Evolutionary conservation across 2,329 filamentous ascomycete genomes (phyloP), one percentile per base, ranked within the genome.

Genomic region (Hymenoscyphus repandus): DNA sequence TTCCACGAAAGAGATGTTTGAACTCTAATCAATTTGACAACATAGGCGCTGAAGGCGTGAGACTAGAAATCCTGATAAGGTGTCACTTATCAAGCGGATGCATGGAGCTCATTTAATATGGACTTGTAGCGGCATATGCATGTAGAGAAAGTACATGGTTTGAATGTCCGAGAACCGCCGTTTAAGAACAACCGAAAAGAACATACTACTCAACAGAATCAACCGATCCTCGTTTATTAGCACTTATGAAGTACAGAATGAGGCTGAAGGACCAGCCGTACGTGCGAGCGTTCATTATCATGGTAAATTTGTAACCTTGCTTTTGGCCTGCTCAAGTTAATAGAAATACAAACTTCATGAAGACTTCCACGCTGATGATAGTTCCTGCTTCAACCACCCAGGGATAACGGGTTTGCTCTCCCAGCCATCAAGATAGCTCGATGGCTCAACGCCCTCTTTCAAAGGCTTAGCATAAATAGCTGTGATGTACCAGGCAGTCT

Each of bases 391-490:
- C 58, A 87, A 66, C 85, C 85, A 88, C 17, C 58, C 69, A 3
- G 84, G 84, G 45, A 87, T 66, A 30, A 58, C 66, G 6, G 84
- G 83, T 51, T 72, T 73, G 54, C 70, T 72, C 40, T 78, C 74
- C 85, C 85, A 88, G 10, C 78, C 78, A 56, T 76, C 70, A 45
- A 81, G 71, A 70, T 82, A 86, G 49, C 66, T 72, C 52, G 70
- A 67, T 58, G 69, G 74, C 58, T 73, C 71, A 1, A 80, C 74
- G 18, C 76, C 74, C 17, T 74, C 70, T 9, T 74, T 76, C 6
- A 73, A 71, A 0, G 86, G 85, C 67, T 86, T 76, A 15, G 84
- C 86, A 69, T 85, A 90, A 30, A 91, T 79, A 3, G 77, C 86
- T 10, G 82, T 83, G 3, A 86, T 75, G 63, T 88, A 86, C 83